These are phyloP conservation scores for Gaultheria prostrata DNA, from an alignment of 148 eudicot genomes.

Conservation along the genomic window DNA sequence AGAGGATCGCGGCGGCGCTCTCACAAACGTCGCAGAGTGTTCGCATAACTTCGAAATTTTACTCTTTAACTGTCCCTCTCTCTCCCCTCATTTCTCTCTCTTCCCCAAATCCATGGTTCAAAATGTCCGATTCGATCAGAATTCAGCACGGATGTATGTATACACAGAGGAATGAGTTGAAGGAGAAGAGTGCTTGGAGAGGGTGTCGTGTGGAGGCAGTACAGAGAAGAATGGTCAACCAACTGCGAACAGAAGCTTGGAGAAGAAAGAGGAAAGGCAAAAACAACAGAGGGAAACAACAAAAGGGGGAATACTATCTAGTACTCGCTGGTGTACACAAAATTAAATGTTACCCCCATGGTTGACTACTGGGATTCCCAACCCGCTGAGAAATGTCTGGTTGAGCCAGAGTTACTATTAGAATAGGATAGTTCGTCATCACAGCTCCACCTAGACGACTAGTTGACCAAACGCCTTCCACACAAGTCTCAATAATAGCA, in stretches of 20 bases:
- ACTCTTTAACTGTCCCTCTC: neutral
- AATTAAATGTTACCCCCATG: too few species aligned
- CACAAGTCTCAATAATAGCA: too few species aligned
- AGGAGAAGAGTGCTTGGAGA: neutral
- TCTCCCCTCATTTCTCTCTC: neutral
- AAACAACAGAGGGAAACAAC: neutral
- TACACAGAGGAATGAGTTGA: neutral
- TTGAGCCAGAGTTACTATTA: too few species aligned
- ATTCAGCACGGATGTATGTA: neutral
- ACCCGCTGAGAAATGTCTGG: too few species aligned
- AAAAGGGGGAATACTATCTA: neutral
- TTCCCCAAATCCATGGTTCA: neutral
- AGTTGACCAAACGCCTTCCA: too few species aligned
- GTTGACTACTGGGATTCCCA: too few species aligned
- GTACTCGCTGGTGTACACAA: neutral
- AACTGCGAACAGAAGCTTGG: neutral
- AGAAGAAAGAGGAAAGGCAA: neutral
- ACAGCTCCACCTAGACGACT: too few species aligned
- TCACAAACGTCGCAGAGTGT: constrained; percentile 92
- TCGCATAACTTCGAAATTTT: constrained; percentile 45
- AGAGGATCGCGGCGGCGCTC: constrained; percentile 81
- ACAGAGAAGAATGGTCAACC: neutral
- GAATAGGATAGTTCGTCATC: too few species aligned
- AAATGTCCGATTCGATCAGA: neutral
- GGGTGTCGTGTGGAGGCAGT: neutral